Base-by-base conservation (phyloP, 768 basidiomycete genomes). In the Crassisporium funariophilum region DNA sequence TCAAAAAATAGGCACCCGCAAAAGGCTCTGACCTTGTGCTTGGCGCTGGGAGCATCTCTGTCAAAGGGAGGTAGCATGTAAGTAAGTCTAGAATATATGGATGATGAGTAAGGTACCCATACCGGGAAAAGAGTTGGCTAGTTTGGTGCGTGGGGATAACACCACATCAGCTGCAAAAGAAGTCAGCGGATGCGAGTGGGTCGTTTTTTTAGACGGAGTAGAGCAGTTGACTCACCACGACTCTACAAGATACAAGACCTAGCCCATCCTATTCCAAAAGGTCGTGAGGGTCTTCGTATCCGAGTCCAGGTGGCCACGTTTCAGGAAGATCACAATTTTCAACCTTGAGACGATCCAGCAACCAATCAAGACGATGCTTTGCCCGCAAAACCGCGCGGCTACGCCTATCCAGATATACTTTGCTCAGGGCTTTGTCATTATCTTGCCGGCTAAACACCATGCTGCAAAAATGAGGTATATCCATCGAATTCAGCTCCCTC, bases 231-330 rank as follows among this genome's bases (percentile, higher is more conserved):
- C n/a, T n/a, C n/a, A n/a, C n/a, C n/a, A n/a, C n/a, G n/a, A n/a
- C n/a, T n/a, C n/a, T n/a, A 31, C 5, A 31, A 11, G 29, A 11
- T 4, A 41, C 4, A 41, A 12, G 23, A 31, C 24, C 13, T 17
- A 21, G 10, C 17, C 22, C 41, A n/a, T 21, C 20, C 35, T 51
- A 50, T 49, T 56, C 57, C 50, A 55, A 54, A 27, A 52, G 46
- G 34, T 66, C 63, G 49, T 64, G 61, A 11, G 59, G 61, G 50
- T 76, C 73, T 35, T 69, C 62, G 54, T 72, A 74, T 6, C 60
- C 65, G 38, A 73, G 55, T 10, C 60, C 70, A 11, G 56, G 50
- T 6, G 75, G 75, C 76, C 76, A 78, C 4, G 57, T 46, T 42
- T 68, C 66, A 4, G 54, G 27, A 21, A 46, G 49, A 35, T 69